These are phyloP conservation scores for Elsinoe batatas DNA, from an alignment of 2,329 filamentous ascomycete genomes.

Conservation along the genomic window DNA sequence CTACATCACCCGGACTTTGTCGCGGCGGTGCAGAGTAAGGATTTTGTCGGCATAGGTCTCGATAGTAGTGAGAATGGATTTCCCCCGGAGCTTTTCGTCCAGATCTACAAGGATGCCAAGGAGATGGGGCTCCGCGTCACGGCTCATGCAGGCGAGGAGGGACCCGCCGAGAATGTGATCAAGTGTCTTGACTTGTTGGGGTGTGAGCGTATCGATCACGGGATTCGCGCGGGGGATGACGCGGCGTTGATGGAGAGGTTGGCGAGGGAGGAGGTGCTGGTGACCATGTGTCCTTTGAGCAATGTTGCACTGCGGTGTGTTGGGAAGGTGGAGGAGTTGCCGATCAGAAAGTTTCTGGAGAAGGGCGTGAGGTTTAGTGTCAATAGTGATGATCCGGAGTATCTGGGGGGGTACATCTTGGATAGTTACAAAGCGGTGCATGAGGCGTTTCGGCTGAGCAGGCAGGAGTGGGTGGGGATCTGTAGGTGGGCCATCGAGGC, in stretches of 20 bases:
- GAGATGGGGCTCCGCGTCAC: slow-evolving; percentile 51
- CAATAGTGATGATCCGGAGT: slow-evolving; percentile 66
- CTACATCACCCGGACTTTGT: slow-evolving; percentile 20
- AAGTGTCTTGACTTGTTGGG: slow-evolving; percentile 52
- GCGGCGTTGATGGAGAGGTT: slow-evolving; percentile 48
- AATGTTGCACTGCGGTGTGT: slow-evolving; percentile 58
- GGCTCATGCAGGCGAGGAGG: slow-evolving; percentile 68
- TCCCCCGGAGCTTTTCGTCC: slow-evolving; percentile 46
- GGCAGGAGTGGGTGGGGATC: slow-evolving; percentile 59
- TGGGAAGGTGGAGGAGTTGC: slow-evolving; percentile 44
- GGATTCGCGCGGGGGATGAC: slow-evolving; percentile 55
- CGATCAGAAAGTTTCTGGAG: slow-evolving; percentile 54
- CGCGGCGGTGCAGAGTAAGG: slow-evolving; percentile 35
- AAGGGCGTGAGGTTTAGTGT: slow-evolving; percentile 58
- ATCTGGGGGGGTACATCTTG: slow-evolving; percentile 65
- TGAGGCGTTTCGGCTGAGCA: slow-evolving; percentile 53
- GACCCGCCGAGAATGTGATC: slow-evolving; percentile 55
- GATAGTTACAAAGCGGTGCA: slow-evolving; percentile 70
- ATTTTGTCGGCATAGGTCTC: slow-evolving; percentile 55
- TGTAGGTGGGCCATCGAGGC: slow-evolving; percentile 52
- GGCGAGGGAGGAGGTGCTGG: slow-evolving; percentile 46
- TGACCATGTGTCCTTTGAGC: slow-evolving; percentile 64
- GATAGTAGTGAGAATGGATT: slow-evolving; percentile 48
- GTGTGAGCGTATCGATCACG: slow-evolving; percentile 64
- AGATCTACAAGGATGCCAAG: slow-evolving; percentile 49